phyloP scores from a whole-genome alignment of 352 stramenopile species.

The Phytophthora quininea region DNA sequence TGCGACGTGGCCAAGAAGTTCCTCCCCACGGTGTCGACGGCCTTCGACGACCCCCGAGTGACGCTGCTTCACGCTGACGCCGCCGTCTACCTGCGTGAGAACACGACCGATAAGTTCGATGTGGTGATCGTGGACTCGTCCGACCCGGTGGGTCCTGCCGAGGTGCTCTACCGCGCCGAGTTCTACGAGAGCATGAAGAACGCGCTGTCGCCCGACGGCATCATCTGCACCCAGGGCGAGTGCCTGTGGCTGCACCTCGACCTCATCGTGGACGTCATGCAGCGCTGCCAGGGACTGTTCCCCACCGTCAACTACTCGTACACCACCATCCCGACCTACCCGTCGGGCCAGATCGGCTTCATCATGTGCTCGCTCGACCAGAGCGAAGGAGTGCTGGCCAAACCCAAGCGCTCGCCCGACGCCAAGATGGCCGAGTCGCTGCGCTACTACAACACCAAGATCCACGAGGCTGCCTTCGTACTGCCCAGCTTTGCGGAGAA shows the following conservation, averaged over 20 bases:
- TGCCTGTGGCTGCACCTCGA: slow-evolving; percentile 98
- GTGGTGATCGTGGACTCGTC: slow-evolving; percentile 98
- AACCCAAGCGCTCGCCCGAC: slow-evolving; percentile 71
- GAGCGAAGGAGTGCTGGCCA: slow-evolving; percentile 53
- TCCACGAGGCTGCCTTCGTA: slow-evolving; percentile 97
- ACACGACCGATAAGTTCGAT: slow-evolving; percentile 92
- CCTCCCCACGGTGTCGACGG: slow-evolving; percentile 89
- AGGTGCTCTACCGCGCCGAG: slow-evolving; percentile 94
- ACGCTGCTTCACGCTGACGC: slow-evolving; percentile 94
- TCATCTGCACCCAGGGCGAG: slow-evolving; percentile 95
- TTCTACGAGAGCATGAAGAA: slow-evolving; percentile 97
- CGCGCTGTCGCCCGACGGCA: slow-evolving; percentile 82
- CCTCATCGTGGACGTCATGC: slow-evolving; percentile 96
- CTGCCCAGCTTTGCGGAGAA: slow-evolving; percentile 94
- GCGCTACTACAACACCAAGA: slow-evolving; percentile 94
- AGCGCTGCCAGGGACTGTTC: slow-evolving; percentile 91
- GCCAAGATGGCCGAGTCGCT: slow-evolving; percentile 74
- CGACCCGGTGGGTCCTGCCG: slow-evolving; percentile 94
- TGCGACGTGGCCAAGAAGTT: slow-evolving; percentile 96
- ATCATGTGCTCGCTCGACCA: slow-evolving; percentile 91
- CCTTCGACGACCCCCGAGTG: slow-evolving; percentile 96
- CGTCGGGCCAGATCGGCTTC: slow-evolving; percentile 99
- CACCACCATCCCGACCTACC: slow-evolving; percentile 99
- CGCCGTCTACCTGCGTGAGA: slow-evolving; percentile 86
- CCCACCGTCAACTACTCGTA: slow-evolving; percentile 98